Base-by-base conservation (phyloP, 1,139 yeast species). In the Sugiyamaella sp. region DNA sequence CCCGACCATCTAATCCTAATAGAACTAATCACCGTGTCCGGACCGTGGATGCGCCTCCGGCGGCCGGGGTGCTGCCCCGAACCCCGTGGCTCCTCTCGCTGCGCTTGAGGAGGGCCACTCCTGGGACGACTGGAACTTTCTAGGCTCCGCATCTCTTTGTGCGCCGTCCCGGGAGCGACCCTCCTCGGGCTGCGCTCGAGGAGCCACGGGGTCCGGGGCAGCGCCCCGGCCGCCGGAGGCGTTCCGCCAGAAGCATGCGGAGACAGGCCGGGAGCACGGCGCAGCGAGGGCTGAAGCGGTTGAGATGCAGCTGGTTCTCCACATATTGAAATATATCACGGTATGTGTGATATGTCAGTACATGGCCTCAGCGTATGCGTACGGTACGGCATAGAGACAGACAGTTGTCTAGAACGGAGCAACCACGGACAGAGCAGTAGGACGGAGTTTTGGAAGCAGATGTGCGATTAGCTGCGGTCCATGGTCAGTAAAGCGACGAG, bases 401-500 rank as follows among this genome's bases (percentile, higher is more conserved):
- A 24, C 29, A 24, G 9, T 24, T 24, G 29, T 5, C 5, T n/a
- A n/a, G n/a, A n/a, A n/a, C n/a, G n/a, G n/a, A n/a, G n/a, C n/a
- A n/a, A n/a, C n/a, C n/a, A n/a, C n/a, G n/a, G n/a, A n/a, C n/a
- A n/a, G n/a, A n/a, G n/a, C n/a, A n/a, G n/a, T n/a, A n/a, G n/a
- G n/a, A n/a, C n/a, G n/a, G n/a, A n/a, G n/a, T 22, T 24, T 42
- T 16, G n/a, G 16, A 24, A 17, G 29, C 46, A 43, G 16, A 43
- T 43, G 46, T 24, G 27, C 32, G 14, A n/a, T 3, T n/a, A 12
- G 17, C 19, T 19, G 22, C 3, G 17, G 19, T 27, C 38, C 45
- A 46, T 46, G 50, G 38, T 32, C 37, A 22, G 17, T 46, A 46
- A 46, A 37, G 38, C 50, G 32, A 16, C 40, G 25, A 48, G 20